Percentiles rank a stretch among this genome's conserved stretches.
These are phyloP conservation scores for Schizonepeta tenuifolia DNA, from an alignment of 257 asterid genomes.

Conservation along the genomic window DNA sequence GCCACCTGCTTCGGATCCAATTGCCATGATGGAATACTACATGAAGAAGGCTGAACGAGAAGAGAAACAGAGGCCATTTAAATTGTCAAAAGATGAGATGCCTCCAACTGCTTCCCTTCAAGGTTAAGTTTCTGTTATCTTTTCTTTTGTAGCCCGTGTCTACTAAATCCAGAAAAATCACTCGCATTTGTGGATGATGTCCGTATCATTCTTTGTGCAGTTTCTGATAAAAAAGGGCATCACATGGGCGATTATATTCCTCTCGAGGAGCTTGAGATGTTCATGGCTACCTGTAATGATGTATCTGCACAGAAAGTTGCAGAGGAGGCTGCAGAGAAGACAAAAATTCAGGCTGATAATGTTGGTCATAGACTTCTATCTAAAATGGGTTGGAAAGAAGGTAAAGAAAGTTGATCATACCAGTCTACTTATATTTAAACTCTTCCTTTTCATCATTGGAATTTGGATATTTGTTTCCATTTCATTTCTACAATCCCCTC, in stretches of 20 bases:
- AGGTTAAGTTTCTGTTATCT: slow-evolving; percentile 43
- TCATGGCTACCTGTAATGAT: slow-evolving; percentile 81
- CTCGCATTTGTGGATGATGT: neutral
- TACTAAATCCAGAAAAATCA: neutral
- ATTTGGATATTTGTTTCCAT: neutral
- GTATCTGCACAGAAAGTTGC: slow-evolving; percentile 67
- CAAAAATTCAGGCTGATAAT: slow-evolving; percentile 93
- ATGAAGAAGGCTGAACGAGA: slow-evolving; percentile 95
- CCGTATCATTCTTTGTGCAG: slow-evolving; percentile 39
- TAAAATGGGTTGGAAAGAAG: slow-evolving; percentile 99
- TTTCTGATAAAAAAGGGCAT: slow-evolving; percentile 72
- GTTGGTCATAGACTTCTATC: slow-evolving; percentile 89
- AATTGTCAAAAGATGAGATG: slow-evolving; percentile 91
- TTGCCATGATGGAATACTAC: slow-evolving; percentile 97
- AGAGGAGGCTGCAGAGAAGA: slow-evolving; percentile 63
- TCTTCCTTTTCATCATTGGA: slow-evolving; percentile 20
- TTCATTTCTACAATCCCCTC: neutral
- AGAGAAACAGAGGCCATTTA: slow-evolving; percentile 75
- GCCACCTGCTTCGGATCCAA: slow-evolving; percentile 68
- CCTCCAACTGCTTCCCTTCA: slow-evolving; percentile 94
- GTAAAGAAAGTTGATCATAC: slow-evolving; percentile 40
- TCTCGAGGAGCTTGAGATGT: slow-evolving; percentile 88
- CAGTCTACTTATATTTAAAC: neutral
- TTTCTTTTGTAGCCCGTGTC: neutral
- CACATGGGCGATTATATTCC: slow-evolving; percentile 99